Base-by-base conservation (phyloP, 345 rosid species). In the Populus ilicifolia region DNA sequence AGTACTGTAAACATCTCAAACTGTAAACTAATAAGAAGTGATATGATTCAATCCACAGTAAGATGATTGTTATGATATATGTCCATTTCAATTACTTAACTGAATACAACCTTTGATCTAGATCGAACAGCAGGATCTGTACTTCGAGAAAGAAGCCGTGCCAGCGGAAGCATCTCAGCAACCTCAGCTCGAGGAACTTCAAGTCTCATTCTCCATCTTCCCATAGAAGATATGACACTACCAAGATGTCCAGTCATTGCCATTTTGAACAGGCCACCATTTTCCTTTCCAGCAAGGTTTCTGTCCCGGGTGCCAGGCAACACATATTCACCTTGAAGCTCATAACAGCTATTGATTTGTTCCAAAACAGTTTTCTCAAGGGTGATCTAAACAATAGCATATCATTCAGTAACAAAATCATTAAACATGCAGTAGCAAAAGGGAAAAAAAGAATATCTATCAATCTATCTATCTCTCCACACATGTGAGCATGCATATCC, bases 151-250 rank as follows among this genome's bases (percentile, higher is more conserved):
- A 95, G 92, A 79, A 95, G 98, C 82, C 98, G 89, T 59, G 99
- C 99, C 83, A 95, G 93, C 70, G 98, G 99, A 83, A 95, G 99
- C 99, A 95, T 95, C 90, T 95, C 99, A 71, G 96, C 94, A 72
- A 92, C 96, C 89, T 95, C 98, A 72, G 99, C 99, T 81, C 86
- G 89, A 72, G 99, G 95, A 86, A 95, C 99, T 87, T 95, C 99
- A 81, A 95, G 98, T 86, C 99, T 91, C 96, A 95, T 88, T 87
- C 99, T 92, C 99, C 99, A 95, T 86, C 99, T 90, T 85, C 99
- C 98, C 93, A 95, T 88, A 46, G 98, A 92, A 79, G 99, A 95
- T 84, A 95, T 95, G 86, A 91, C 98, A 82, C 97, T 95, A 72
- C 97, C 90, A 36, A 93, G 87, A 81, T 93, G 98, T 43, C 99